phyloP scores from a whole-genome alignment of 2,329 filamentous ascomycete genomes.

The Xylariaceae sp. region DNA sequence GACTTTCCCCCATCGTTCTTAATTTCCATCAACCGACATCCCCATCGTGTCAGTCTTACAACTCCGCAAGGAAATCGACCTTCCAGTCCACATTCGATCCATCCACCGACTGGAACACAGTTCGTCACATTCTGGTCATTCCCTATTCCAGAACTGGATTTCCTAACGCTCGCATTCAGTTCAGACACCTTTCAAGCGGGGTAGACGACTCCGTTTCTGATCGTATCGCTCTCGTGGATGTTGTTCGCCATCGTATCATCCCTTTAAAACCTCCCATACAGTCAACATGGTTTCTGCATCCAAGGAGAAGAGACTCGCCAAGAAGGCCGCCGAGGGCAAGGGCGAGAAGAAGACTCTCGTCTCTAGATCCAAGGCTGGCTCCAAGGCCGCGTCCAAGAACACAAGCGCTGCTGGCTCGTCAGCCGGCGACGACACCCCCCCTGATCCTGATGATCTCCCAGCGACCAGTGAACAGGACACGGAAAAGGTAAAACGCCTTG shows the following conservation, averaged over 20 bases:
- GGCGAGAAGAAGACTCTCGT: conserved; percentile 71
- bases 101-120: not conserved
- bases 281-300: conserved; percentile 60
- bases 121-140: conserved; percentile 26
- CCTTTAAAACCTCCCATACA: not conserved
- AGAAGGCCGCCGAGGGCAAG: conserved; percentile 67
- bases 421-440: conserved; percentile 60
- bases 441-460: conserved; percentile 61
- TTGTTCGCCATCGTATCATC: not conserved
- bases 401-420: conserved; percentile 45
- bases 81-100: not conserved
- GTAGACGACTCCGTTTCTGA: conserved; percentile 6
- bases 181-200: conserved; percentile 12
- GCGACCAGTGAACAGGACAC: conserved; percentile 56
- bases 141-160: not conserved
- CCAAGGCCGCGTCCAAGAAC: conserved; percentile 58
- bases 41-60: conserved; percentile 3
- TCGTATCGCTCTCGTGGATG: not conserved
- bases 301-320: conserved; percentile 67
- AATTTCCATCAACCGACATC: conserved; percentile 4
- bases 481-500: conserved; percentile 78
- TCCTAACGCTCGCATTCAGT: conserved; percentile 7
- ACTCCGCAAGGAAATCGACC: not conserved
- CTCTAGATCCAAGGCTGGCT: conserved; percentile 59
- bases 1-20: conserved; percentile 12